These are phyloP conservation scores for Thermoascus crustaceus DNA, from an alignment of 2,329 filamentous ascomycete species.

Conservation along the genomic window DNA sequence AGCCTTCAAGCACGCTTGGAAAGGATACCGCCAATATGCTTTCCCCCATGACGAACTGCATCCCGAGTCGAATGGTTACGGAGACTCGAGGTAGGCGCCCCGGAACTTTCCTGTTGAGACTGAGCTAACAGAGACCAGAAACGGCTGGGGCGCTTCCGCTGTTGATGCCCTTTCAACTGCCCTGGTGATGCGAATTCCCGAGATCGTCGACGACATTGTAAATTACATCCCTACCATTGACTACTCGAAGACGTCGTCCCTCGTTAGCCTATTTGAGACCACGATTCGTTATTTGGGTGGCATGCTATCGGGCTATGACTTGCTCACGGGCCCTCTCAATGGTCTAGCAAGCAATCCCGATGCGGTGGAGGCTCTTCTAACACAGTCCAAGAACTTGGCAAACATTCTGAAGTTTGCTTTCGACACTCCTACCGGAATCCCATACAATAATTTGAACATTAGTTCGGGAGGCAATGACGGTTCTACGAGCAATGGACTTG, in stretches of 20 bases:
- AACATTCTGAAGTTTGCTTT: constrained; percentile 71
- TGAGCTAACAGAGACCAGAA: constrained; percentile 42
- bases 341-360: constrained; percentile 40
- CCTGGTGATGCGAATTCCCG: constrained; percentile 61
- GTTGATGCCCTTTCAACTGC: constrained; percentile 75
- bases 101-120: not conserved
- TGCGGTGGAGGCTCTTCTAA: constrained; percentile 53
- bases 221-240: constrained; percentile 62
- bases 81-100: constrained; percentile 58
- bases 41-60: constrained; percentile 69
- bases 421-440: constrained; percentile 65
- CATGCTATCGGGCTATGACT: constrained; percentile 60
- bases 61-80: constrained; percentile 57
- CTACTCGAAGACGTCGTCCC: constrained; percentile 53
- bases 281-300: constrained; percentile 83
- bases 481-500: constrained; percentile 58
- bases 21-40: constrained; percentile 64
- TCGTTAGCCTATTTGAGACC: constrained; percentile 77
- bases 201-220: constrained; percentile 63
- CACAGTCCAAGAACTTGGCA: constrained; percentile 60
- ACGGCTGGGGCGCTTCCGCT: constrained; percentile 77
- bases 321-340: constrained; percentile 60
- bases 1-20: constrained; percentile 63
- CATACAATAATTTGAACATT: constrained; percentile 60
- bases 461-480: constrained; percentile 44